A percentile compares a stretch with the other conserved stretches of the same genome.
phyloP scores from a whole-genome alignment of 768 basidiomycete genomes.

The Hebeloma cylindrosporum region DNA sequence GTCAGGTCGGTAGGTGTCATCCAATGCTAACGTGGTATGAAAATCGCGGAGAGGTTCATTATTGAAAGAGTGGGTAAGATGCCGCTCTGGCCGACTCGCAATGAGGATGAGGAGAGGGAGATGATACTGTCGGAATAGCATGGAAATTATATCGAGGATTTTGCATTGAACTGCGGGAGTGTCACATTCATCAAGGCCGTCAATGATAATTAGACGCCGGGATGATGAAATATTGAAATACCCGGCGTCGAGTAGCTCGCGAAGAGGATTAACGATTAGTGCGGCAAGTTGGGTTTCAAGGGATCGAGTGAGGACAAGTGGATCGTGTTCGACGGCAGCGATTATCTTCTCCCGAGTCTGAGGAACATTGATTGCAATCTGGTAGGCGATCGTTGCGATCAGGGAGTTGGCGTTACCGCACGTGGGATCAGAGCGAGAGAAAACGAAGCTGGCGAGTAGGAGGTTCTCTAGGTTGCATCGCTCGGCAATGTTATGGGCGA shows the following conservation, averaged over 20 bases:
- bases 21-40: neutral
- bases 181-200: slow-evolving; percentile 11
- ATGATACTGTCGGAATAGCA: neutral
- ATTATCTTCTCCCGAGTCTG: neutral
- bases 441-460: slow-evolving; percentile 10
- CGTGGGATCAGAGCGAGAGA: slow-evolving; percentile 5
- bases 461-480: neutral
- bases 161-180: neutral
- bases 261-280: slow-evolving; percentile 8
- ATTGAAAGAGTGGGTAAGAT: slow-evolving; percentile 2
- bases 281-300: slow-evolving; percentile 2
- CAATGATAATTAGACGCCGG: slow-evolving; percentile 4
- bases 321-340: slow-evolving; percentile 5
- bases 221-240: neutral
- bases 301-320: slow-evolving; percentile 8
- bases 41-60: neutral
- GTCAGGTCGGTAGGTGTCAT: slow-evolving; percentile 2
- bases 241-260: neutral
- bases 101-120: slow-evolving; percentile 11
- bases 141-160: neutral
- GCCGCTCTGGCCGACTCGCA: slow-evolving; percentile 12
- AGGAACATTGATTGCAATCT: neutral
- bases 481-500: slow-evolving; percentile 12
- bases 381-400: slow-evolving; percentile 9
- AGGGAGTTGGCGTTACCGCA: neutral